These are phyloP conservation scores for Apiosordaria backusii DNA, from an alignment of 495 filamentous ascomycete species.

Conservation along the genomic window DNA sequence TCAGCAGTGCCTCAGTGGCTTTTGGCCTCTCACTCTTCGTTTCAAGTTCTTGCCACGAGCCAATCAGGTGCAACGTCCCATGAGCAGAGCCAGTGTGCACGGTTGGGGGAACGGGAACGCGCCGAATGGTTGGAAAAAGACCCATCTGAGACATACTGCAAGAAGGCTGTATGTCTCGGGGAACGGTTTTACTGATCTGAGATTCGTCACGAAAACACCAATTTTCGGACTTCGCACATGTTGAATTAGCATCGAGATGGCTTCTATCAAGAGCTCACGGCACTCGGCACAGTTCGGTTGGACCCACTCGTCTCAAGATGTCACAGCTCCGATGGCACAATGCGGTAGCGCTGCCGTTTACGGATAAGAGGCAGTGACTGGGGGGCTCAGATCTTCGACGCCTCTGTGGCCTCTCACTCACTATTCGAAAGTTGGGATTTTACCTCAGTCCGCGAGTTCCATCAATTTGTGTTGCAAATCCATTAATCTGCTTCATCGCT, in stretches of 20 bases:
- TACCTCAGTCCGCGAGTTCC: not conserved
- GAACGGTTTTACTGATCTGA: not conserved
- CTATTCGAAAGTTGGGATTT: not conserved
- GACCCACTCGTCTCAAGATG: constrained; percentile 12
- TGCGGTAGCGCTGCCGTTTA: constrained; percentile 8
- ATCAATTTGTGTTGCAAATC: not conserved
- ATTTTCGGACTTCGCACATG: not conserved
- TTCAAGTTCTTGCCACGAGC: not conserved
- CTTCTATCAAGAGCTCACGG: constrained; percentile 4
- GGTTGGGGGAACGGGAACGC: not conserved
- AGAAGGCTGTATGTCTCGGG: not conserved
- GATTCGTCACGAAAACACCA: not conserved
- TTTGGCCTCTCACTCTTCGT: not conserved
- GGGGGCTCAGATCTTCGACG: not conserved
- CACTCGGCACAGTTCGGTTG: not conserved
- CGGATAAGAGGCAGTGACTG: not conserved
- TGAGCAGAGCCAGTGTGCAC: too few relatives aligned
- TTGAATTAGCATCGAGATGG: not conserved
- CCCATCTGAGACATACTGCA: not conserved
- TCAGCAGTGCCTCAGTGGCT: not conserved
- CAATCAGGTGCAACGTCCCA: not conserved
- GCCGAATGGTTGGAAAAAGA: too few relatives aligned
- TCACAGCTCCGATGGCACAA: constrained; percentile 18
- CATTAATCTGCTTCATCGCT: not conserved
- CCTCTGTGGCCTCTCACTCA: not conserved